Conservation (phyloP, 371 early-diverging fungal species). For the Hamiltosporidium tvaerminnensis region DNA sequence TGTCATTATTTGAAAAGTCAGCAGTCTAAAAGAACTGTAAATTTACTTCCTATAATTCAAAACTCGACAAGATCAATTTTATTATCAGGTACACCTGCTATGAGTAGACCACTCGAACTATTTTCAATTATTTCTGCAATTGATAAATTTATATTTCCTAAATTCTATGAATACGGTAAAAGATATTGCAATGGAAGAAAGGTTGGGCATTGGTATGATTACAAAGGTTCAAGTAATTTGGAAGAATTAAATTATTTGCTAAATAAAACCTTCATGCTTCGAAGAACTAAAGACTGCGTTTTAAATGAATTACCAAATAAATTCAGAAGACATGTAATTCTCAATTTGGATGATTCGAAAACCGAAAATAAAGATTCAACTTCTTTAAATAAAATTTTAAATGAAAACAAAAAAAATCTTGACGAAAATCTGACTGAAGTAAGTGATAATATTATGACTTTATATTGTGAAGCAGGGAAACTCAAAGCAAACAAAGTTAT, state of each 20-base stretch:
- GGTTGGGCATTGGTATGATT: slow-evolving; percentile 40
- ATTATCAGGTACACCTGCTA: slow-evolving; percentile 56
- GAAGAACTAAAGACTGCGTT: slow-evolving; percentile 56
- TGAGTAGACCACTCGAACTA: slow-evolving; percentile 57
- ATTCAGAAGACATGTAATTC: slow-evolving; percentile 54
- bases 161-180: slow-evolving; percentile 51
- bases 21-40: slow-evolving; percentile 53
- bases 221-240: slow-evolving; percentile 54
- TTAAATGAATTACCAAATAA: slow-evolving; percentile 54
- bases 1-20: slow-evolving; percentile 57
- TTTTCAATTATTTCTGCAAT: slow-evolving; percentile 55
- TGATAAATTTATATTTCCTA: slow-evolving; percentile 47
- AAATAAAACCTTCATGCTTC: slow-evolving; percentile 55
- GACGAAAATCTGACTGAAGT: too few species aligned
- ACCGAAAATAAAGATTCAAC: slow-evolving; percentile 1
- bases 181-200: slow-evolving; percentile 56
- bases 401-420: too few species aligned
- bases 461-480: slow-evolving; percentile 49
- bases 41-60: slow-evolving; percentile 54
- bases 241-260: slow-evolving; percentile 56
- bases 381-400: slow-evolving; percentile 5
- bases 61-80: slow-evolving; percentile 49
- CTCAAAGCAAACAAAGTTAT: slow-evolving; percentile 53
- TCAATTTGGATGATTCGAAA: slow-evolving; percentile 27
- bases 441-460: too few species aligned